Base-by-base conservation (phyloP, 2,329 filamentous ascomycete genomes). In the Aspergillus sp. region DNA sequence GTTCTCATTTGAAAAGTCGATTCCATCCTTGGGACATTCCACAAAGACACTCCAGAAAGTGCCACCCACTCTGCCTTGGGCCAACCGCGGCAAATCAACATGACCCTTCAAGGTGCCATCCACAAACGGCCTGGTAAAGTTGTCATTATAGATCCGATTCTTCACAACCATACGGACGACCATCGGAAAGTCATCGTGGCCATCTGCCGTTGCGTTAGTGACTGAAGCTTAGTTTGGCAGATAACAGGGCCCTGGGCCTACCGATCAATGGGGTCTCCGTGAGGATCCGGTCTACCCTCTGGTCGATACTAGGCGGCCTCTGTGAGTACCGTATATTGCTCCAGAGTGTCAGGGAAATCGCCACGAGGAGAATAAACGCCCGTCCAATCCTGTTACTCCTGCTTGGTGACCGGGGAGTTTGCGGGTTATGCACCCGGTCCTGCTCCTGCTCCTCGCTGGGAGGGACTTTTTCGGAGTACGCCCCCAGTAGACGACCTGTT, bases 1-100 rank as follows among this genome's bases (percentile, higher is more conserved):
- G 59, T 81, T 85, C 45, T 75, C 78, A 57, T 89, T 78, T 0
- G 84, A 85, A 59, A 87, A 89, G 65, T 94, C 81, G 4, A 77
- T 77, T 41, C 80, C 81, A 58, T 91, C 81, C 7, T 67, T 65
- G 0, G 90, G 89, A 60, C 90, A 96, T 0, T 80, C 79, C 36
- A 85, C 81, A 58, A 77, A 97, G 7, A 93, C 88, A 62, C 85
- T 90, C 91, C 90, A 96, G 64, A 96, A 96, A n/a, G 86, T 83
- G 46, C 89, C 91, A 35, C 89, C 89, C 4, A 66, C 58, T 29
- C 57, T 56, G 52, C 90, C 89, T 43, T 79, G 67, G 33, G 78
- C 75, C 42, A 95, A 75, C 4, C 90, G 81, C 1, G 85, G 82
- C 6, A 95, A 71, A 64, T 97, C 91, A 44, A 93, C 84, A 55